A percentile compares a stretch with the other conserved stretches of the same genome.
These are phyloP conservation scores for Orychophragmus violaceus DNA, from an alignment of 345 rosid genomes.

Conservation along the genomic window DNA sequence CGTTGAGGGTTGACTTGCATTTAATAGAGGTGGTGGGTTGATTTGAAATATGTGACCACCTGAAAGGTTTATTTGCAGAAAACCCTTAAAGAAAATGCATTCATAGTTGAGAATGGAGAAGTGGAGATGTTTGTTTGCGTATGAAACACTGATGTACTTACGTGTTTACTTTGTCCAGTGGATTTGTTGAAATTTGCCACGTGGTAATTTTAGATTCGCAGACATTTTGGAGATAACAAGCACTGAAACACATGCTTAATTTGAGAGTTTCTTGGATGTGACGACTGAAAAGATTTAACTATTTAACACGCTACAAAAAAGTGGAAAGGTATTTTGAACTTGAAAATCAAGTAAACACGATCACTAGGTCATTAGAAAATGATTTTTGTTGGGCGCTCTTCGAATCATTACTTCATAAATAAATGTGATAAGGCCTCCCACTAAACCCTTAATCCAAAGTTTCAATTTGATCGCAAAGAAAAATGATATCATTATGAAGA, in stretches of 20 bases:
- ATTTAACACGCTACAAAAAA: neutral
- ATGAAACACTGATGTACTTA: slow-evolving; percentile 26
- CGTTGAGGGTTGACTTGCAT: no score
- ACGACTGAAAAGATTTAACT: neutral
- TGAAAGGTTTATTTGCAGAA: no score
- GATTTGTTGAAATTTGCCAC: neutral
- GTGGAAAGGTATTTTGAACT: slow-evolving; percentile 2
- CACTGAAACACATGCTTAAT: slow-evolving; percentile 4
- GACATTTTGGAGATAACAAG: neutral
- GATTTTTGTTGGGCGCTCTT: neutral
- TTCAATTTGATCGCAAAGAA: neutral
- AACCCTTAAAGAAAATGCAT: no score
- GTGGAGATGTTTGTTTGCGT: slow-evolving; percentile 23
- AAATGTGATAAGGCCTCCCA: slow-evolving; percentile 23
- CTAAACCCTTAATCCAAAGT: slow-evolving; percentile 19
- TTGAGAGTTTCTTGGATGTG: slow-evolving; percentile 4
- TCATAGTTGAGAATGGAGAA: slow-evolving; percentile 18
- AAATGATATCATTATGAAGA: slow-evolving; percentile 8
- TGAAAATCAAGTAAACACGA: slow-evolving; percentile 24
- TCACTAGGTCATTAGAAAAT: neutral
- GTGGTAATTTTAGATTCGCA: neutral
- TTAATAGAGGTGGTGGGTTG: no score
- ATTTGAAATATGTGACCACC: no score
- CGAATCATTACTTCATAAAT: slow-evolving; percentile 1
- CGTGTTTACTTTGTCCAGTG: slow-evolving; percentile 22